These are phyloP conservation scores for Penicillium pancosmium DNA, from an alignment of 495 filamentous ascomycete species.

Conservation along the genomic window DNA sequence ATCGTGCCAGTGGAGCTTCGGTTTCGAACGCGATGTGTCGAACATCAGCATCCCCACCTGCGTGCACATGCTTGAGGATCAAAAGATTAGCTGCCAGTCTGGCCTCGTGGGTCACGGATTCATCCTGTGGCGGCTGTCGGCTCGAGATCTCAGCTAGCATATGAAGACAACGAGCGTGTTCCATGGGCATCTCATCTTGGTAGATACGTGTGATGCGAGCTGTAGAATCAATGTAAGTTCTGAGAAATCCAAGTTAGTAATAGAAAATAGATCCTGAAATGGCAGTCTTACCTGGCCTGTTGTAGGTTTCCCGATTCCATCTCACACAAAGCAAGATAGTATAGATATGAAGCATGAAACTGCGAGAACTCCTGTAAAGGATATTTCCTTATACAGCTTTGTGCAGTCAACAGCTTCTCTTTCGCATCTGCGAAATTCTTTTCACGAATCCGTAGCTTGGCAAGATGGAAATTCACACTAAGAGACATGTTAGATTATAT, in stretches of 20 bases:
- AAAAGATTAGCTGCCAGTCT: not conserved
- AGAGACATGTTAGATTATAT: not conserved
- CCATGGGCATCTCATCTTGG: not conserved
- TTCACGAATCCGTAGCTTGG: not conserved
- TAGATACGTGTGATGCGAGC: not conserved
- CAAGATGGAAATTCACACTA: not conserved
- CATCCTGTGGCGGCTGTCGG: not conserved
- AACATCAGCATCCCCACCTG: not conserved
- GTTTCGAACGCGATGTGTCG: not conserved
- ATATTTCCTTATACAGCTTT: not conserved
- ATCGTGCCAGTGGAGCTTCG: not conserved
- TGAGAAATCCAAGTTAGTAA: not conserved
- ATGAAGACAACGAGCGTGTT: not conserved
- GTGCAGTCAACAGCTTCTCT: not conserved
- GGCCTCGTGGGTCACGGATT: not conserved
- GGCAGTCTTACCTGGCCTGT: not conserved
- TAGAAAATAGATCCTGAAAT: not conserved
- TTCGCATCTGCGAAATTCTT: not conserved
- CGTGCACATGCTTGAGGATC: not conserved
- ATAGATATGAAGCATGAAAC: not conserved
- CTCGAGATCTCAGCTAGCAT: not conserved
- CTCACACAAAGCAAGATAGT: not conserved
- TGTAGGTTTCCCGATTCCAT: not conserved
- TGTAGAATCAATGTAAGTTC: not conserved
- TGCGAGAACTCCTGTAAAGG: not conserved